phyloP scores from a whole-genome alignment of 148 eudicot genomes.

The Rhododendron henanense region DNA sequence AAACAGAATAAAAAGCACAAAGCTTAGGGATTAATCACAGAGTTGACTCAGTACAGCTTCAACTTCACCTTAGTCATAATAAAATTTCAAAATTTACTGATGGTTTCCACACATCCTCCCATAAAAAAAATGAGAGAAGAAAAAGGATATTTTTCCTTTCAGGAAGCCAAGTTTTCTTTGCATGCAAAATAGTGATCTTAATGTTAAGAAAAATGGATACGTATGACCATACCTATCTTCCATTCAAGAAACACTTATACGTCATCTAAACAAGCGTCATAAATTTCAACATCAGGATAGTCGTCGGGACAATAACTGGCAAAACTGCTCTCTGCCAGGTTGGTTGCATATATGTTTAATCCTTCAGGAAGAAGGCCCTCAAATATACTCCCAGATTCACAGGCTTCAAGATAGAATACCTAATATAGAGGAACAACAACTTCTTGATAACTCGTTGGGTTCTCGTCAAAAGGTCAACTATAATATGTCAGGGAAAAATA shows the following conservation, averaged over 20 bases:
- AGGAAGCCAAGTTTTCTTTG: too few species aligned
- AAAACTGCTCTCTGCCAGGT: slow-evolving; percentile 74
- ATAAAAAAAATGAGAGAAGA: too few species aligned
- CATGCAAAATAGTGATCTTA: too few species aligned
- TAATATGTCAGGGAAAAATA: background rate
- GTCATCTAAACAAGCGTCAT: slow-evolving; percentile 81
- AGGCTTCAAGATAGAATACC: slow-evolving; percentile 94
- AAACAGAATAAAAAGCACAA: too few species aligned
- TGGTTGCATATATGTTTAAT: slow-evolving; percentile 73
- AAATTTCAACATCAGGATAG: slow-evolving; percentile 63
- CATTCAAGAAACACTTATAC: slow-evolving; percentile 93
- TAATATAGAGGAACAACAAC: slow-evolving; percentile 14
- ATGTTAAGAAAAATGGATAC: background rate
- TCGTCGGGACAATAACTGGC: slow-evolving; percentile 87
- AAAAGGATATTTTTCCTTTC: too few species aligned
- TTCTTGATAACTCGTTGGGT: background rate
- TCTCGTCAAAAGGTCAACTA: background rate
- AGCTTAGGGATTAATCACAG: too few species aligned
- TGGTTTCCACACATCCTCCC: too few species aligned
- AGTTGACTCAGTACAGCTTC: too few species aligned
- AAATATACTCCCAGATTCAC: slow-evolving; percentile 90
- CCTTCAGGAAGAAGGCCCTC: slow-evolving; percentile 76
- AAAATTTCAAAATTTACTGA: too few species aligned
- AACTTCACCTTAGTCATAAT: too few species aligned
- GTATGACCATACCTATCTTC: slow-evolving; percentile 62